A percentile compares a stretch with the other conserved stretches of the same genome.
These are phyloP conservation scores for Talaromyces sp. DNA, from an alignment of 2,329 filamentous ascomycete genomes.

Conservation along the genomic window DNA sequence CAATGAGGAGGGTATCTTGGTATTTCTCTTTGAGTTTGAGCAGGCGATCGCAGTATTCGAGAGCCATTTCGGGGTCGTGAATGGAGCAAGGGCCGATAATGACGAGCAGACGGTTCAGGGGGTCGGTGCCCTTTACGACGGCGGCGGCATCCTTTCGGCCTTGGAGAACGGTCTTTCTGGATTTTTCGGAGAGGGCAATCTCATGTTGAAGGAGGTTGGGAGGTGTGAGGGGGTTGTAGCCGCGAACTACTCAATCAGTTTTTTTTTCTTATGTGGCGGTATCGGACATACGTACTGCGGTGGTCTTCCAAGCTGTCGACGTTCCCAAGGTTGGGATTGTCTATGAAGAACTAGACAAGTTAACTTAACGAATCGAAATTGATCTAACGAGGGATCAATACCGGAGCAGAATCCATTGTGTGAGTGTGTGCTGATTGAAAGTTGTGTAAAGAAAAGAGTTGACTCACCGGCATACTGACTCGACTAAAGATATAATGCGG, in stretches of 20 bases:
- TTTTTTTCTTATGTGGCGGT: not conserved
- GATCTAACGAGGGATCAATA: not conserved
- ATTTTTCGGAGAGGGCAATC: constrained; percentile 56
- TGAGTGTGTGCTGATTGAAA: not conserved
- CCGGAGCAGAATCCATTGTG: constrained; percentile 4
- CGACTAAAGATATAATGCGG: not conserved
- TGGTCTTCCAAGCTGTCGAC: constrained; percentile 72
- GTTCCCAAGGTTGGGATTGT: constrained; percentile 70
- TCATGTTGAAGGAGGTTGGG: constrained; percentile 95
- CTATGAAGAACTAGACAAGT: constrained; percentile 13
- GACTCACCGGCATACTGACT: not conserved
- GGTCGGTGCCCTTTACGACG: constrained; percentile 59
- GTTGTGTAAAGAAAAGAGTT: not conserved
- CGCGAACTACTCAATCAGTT: constrained; percentile 59
- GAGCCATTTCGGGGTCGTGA: constrained; percentile 84
- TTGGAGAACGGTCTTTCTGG: constrained; percentile 54
- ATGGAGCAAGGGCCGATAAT: constrained; percentile 96
- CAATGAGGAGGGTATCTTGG: constrained; percentile 82
- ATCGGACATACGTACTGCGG: constrained; percentile 60
- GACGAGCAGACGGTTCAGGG: constrained; percentile 62
- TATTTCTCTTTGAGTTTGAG: constrained; percentile 81
- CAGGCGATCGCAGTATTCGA: constrained; percentile 88
- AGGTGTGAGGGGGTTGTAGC: constrained; percentile 89
- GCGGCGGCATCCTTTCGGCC: constrained; percentile 60
- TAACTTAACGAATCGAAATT: not conserved